Conservation (phyloP, 352 stramenopile genomes). For the Plasmopara viticola region DNA sequence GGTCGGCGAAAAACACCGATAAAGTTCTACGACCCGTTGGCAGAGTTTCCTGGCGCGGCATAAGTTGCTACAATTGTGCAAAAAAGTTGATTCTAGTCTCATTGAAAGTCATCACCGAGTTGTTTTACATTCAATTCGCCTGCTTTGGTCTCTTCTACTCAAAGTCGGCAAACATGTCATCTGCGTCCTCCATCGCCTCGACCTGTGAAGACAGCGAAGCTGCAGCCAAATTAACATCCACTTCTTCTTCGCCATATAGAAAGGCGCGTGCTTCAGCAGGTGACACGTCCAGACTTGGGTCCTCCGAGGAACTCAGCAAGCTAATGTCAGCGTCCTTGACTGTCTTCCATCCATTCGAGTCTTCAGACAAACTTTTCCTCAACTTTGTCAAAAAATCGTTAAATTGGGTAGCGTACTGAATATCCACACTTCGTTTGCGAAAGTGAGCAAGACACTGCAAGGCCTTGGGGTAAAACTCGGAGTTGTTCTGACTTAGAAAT, state of each 20-base stretch:
- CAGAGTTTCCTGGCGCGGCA: slow-evolving; percentile 70
- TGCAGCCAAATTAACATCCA: slow-evolving; percentile 36
- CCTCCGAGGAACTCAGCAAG: slow-evolving; percentile 47
- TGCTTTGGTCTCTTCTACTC: slow-evolving; percentile 27
- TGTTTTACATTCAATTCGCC: too few species aligned
- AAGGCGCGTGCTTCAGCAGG: slow-evolving; percentile 46
- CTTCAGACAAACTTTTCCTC: slow-evolving; percentile 38
- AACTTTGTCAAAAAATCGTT: slow-evolving; percentile 63
- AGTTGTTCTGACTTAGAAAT: slow-evolving; percentile 44
- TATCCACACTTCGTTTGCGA: slow-evolving; percentile 55
- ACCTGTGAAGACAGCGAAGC: slow-evolving; percentile 58
- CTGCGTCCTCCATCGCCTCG: slow-evolving; percentile 56
- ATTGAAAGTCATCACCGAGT: too few species aligned
- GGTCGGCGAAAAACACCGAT: slow-evolving; percentile 48
- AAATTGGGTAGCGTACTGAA: slow-evolving; percentile 71
- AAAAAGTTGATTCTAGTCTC: slow-evolving; percentile 21
- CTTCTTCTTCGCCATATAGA: slow-evolving; percentile 51
- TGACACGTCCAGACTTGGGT: slow-evolving; percentile 48
- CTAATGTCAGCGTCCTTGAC: slow-evolving; percentile 53
- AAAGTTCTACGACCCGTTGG: slow-evolving; percentile 72
- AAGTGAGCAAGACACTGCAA: slow-evolving; percentile 69
- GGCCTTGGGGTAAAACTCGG: slow-evolving; percentile 56
- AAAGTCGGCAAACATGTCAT: slow-evolving; percentile 82
- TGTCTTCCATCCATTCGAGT: slow-evolving; percentile 44
- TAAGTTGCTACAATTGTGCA: slow-evolving; percentile 29